phyloP scores from a whole-genome alignment of 1,139 yeast species.

The Saccharomyces hybrid region DNA sequence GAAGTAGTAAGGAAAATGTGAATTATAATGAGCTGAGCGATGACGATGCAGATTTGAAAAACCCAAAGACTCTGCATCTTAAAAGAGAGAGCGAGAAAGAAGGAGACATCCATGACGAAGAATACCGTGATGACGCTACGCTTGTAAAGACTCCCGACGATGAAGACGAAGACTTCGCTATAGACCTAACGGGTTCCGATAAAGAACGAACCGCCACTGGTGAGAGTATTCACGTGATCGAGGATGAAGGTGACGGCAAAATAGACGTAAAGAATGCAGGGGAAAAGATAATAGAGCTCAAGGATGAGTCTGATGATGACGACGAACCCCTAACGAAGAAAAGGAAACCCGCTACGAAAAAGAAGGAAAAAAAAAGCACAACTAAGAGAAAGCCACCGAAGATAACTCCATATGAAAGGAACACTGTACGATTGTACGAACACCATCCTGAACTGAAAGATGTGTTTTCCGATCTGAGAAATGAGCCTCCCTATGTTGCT shows the following conservation, averaged over 20 bases:
- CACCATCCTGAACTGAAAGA: conserved; percentile 71
- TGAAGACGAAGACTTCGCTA: conserved; percentile 24
- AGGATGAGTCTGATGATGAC: conserved; percentile 13
- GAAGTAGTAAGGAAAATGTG: conserved; percentile 14
- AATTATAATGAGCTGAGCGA: conserved; percentile 20
- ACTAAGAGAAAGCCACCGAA: conserved; percentile 40
- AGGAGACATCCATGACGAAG: conserved; percentile 20
- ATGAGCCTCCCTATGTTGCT: conserved; percentile 43
- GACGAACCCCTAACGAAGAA: conserved; percentile 24
- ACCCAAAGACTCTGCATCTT: background rate
- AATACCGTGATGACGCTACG: background rate
- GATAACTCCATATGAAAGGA: conserved; percentile 58
- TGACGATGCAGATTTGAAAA: conserved; percentile 3
- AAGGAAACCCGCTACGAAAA: conserved; percentile 21
- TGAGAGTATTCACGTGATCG: conserved; percentile 16
- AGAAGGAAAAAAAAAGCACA: conserved; percentile 24
- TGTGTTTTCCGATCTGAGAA: conserved; percentile 56
- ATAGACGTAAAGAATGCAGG: too few relatives aligned
- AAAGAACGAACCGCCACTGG: background rate
- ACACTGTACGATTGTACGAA: conserved; percentile 57
- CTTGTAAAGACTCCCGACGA: conserved; percentile 9
- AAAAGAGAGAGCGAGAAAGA: conserved; percentile 19
- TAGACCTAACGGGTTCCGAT: conserved; percentile 29
- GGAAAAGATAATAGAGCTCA: background rate
- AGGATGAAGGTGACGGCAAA: conserved; percentile 16